A percentile compares a stretch with the other conserved stretches of the same genome.
Conservation (phyloP, 2,329 filamentous ascomycete genomes). For the Dissoconium aciculare region DNA sequence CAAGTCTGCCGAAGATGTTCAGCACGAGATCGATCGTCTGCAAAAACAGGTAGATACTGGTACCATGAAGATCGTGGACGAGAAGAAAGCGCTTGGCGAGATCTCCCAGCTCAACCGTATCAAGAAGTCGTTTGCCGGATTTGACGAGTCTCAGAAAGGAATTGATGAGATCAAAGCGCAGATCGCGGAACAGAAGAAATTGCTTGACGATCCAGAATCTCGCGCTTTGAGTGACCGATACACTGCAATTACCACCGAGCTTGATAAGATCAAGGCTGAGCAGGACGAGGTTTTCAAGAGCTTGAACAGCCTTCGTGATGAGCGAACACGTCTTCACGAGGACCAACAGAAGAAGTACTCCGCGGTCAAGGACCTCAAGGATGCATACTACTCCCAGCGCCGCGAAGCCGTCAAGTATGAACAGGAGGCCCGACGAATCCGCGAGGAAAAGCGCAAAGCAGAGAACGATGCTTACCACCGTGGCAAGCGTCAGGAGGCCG, state of each 20-base stretch:
- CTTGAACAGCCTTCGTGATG: constrained; percentile 68
- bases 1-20: constrained; percentile 79
- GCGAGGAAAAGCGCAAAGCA: constrained; percentile 61
- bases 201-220: constrained; percentile 77
- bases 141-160: constrained; percentile 68
- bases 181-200: constrained; percentile 78
- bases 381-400: constrained; percentile 68
- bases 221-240: constrained; percentile 81
- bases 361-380: constrained; percentile 74
- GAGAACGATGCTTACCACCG: constrained; percentile 62
- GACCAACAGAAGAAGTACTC: constrained; percentile 78
- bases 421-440: constrained; percentile 61
- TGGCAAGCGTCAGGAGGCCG: constrained; percentile 60
- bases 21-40: constrained; percentile 63
- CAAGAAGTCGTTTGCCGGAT: constrained; percentile 76
- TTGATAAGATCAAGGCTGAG: constrained; percentile 80
- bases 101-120: constrained; percentile 72
- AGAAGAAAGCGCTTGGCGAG: constrained; percentile 82
- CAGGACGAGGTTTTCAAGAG: constrained; percentile 85
- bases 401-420: constrained; percentile 76
- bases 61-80: constrained; percentile 88
- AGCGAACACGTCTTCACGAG: constrained; percentile 66
- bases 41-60: constrained; percentile 78
- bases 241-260: constrained; percentile 68
- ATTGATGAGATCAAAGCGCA: constrained; percentile 79